Conservation (phyloP, 2,329 filamentous ascomycete genomes). For the Exophiala sp. region DNA sequence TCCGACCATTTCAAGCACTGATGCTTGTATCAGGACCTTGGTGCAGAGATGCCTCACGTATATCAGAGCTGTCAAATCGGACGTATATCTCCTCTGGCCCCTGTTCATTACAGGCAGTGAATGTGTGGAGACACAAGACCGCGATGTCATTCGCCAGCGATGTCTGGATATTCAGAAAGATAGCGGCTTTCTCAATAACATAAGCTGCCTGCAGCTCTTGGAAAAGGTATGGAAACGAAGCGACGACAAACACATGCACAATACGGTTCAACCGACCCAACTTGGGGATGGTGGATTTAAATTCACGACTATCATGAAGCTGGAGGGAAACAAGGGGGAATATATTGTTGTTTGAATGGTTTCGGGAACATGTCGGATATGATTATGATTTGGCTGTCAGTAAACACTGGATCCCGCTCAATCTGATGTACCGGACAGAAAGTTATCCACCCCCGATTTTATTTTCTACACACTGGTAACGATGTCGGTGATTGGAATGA, state of each 20-base stretch:
- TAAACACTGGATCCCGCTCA: no score
- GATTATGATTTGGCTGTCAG: no score
- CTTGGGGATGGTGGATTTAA: slow-evolving; percentile 31
- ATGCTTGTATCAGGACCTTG: slow-evolving; percentile 74
- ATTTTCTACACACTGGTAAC: no score
- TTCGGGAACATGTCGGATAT: no score
- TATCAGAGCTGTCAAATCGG: slow-evolving; percentile 69
- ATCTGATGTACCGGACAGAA: no score
- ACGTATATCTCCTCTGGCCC: slow-evolving; percentile 91
- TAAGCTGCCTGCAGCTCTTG: slow-evolving; percentile 75
- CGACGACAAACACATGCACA: slow-evolving; percentile 8
- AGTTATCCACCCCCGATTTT: no score
- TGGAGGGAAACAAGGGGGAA: slow-evolving; percentile 35
- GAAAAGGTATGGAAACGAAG: slow-evolving; percentile 67
- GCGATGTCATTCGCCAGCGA: slow-evolving; percentile 69
- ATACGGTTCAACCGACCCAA: not conserved
- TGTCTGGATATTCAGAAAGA: slow-evolving; percentile 82
- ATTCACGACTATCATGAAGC: slow-evolving; percentile 37
- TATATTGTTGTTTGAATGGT: slow-evolving; percentile 36
- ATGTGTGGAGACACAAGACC: slow-evolving; percentile 74
- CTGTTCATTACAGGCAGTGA: slow-evolving; percentile 86
- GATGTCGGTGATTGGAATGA: no score
- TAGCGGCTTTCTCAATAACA: slow-evolving; percentile 89
- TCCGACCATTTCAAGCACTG: slow-evolving; percentile 64
- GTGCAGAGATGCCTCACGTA: slow-evolving; percentile 79